A percentile compares a stretch with the other conserved stretches of the same genome.
Evolutionary conservation across 345 rosid genomes (phyloP).

Genomic region (Acer negundo): DNA sequence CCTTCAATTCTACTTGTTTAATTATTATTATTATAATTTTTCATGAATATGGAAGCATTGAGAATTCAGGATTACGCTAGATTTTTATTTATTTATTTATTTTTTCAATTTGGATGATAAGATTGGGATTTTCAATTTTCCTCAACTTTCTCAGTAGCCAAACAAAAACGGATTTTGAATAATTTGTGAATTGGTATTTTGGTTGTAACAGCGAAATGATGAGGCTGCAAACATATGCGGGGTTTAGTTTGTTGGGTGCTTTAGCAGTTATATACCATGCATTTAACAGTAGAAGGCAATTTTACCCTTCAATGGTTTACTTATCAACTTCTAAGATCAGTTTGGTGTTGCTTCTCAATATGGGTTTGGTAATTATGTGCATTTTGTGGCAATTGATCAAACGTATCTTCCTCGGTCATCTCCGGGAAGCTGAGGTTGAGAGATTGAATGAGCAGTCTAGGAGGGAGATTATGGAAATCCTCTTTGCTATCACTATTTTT

Average conservation of each 20-base stretch:
- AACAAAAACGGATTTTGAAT: too few relatives aligned
- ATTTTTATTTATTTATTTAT: too few relatives aligned
- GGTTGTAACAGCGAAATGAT: constrained; percentile 45
- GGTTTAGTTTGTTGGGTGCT: constrained; percentile 59
- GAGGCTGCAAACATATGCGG: constrained; percentile 74
- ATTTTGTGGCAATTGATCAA: constrained; percentile 77
- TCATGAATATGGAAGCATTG: too few relatives aligned
- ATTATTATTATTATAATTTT: too few relatives aligned
- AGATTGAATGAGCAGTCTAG: constrained; percentile 89
- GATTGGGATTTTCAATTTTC: too few relatives aligned
- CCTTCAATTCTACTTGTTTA: too few relatives aligned
- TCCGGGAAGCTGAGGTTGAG: constrained; percentile 95
- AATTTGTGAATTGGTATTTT: too few relatives aligned
- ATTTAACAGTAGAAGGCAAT: constrained; percentile 79
- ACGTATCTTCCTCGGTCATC: constrained; percentile 78
- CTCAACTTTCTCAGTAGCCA: too few relatives aligned
- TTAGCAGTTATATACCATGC: constrained; percentile 75
- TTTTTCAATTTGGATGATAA: too few relatives aligned
- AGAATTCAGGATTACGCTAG: too few relatives aligned
- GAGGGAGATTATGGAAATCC: constrained; percentile 96
- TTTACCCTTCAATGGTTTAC: constrained; percentile 86
- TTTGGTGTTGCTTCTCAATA: constrained; percentile 76
- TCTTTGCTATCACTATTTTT: constrained; percentile 89
- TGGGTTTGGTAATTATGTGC: constrained; percentile 83
- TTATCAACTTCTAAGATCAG: constrained; percentile 88